A percentile compares a stretch with the other conserved stretches of the same genome.
Conservation (phyloP, 148 eudicot genomes). For the Diospyros kaki region DNA sequence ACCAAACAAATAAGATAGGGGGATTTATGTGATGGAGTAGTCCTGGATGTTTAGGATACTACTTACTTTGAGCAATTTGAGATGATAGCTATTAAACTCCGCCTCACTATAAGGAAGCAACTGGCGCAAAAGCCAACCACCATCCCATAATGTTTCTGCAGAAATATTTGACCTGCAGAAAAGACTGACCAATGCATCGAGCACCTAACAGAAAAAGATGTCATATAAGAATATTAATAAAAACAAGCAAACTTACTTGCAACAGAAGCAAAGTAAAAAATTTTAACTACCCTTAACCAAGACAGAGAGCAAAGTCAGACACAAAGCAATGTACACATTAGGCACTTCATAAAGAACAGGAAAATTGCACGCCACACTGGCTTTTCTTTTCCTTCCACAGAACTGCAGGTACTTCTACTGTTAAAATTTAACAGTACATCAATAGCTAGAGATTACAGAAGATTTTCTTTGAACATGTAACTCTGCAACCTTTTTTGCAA, state of each 20-base stretch:
- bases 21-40: background rate
- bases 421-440: background rate
- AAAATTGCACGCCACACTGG: background rate
- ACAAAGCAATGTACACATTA: slow-evolving; percentile 8
- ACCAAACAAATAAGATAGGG: slow-evolving; percentile 1
- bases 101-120: slow-evolving; percentile 86
- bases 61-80: slow-evolving; percentile 65
- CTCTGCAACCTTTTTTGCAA: background rate
- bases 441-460: background rate
- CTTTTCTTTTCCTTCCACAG: background rate
- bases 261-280: background rate
- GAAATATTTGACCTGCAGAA: slow-evolving; percentile 83
- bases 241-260: background rate
- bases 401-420: background rate
- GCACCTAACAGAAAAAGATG: slow-evolving; percentile 54
- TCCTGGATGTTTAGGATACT: slow-evolving; percentile 1
- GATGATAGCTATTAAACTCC: slow-evolving; percentile 71
- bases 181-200: slow-evolving; percentile 90
- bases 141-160: slow-evolving; percentile 84
- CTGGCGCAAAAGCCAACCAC: slow-evolving; percentile 98
- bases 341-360: background rate
- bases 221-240: slow-evolving; percentile 6
- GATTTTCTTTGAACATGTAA: background rate
- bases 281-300: background rate
- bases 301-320: background rate